Conservation (phyloP, 2,329 filamentous ascomycete genomes). For the Claviceps digitariae region DNA sequence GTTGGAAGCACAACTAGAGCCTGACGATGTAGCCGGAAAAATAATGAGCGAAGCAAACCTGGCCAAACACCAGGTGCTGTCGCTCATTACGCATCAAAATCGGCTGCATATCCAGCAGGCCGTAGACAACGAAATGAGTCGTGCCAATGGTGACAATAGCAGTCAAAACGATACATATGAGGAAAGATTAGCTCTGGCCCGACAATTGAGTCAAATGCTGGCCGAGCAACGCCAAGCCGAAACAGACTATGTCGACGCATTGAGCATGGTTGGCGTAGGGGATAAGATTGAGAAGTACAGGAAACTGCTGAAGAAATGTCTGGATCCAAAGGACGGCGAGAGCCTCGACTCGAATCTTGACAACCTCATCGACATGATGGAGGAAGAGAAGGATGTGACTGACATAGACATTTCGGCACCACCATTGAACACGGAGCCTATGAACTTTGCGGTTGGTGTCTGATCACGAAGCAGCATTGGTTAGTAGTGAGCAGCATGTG, state of each 20-base stretch:
- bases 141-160: constrained; percentile 33
- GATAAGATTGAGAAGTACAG: constrained; percentile 65
- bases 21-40: constrained; percentile 38
- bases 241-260: constrained; percentile 52
- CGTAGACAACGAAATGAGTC: constrained; percentile 35
- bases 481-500: not conserved
- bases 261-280: constrained; percentile 55
- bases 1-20: constrained; percentile 40
- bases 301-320: constrained; percentile 51
- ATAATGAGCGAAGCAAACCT: constrained; percentile 36
- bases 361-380: constrained; percentile 48
- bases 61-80: constrained; percentile 34
- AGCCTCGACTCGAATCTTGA: constrained; percentile 53
- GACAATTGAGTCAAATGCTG: constrained; percentile 42
- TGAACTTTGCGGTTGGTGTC: constrained; percentile 13
- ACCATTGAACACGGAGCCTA: constrained; percentile 16
- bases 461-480: not conserved
- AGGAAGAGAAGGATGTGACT: constrained; percentile 41
- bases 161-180: constrained; percentile 32
- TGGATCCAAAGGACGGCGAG: constrained; percentile 53
- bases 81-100: constrained; percentile 38
- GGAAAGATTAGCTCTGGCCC: constrained; percentile 43
- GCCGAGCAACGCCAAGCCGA: constrained; percentile 49
- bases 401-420: constrained; percentile 17
- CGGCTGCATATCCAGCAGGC: constrained; percentile 37